Conservation (phyloP, 2,329 filamentous ascomycete genomes). For the Neofusicoccum sp. region DNA sequence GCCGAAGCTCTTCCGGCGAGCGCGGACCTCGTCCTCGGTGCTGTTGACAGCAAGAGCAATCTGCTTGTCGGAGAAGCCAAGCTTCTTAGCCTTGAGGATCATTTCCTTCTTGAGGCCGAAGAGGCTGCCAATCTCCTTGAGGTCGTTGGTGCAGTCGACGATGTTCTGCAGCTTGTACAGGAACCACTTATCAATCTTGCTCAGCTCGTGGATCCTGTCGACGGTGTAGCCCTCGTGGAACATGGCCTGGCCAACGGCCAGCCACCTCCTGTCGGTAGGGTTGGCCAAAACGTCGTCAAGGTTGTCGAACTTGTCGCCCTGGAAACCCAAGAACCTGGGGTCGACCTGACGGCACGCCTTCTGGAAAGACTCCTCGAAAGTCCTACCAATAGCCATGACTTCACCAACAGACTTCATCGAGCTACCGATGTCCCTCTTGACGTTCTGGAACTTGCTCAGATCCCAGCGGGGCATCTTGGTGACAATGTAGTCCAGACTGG, state of each 20-base stretch:
- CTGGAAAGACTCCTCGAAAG: constrained; percentile 98
- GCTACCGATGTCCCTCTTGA: constrained; percentile 94
- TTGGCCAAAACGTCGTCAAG: constrained; percentile 87
- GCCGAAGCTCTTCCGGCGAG: constrained; percentile 77
- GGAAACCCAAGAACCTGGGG: constrained; percentile 86
- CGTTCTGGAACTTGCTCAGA: constrained; percentile 97
- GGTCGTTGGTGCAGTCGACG: constrained; percentile 82
- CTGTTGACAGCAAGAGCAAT: constrained; percentile 83
- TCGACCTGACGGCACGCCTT: constrained; percentile 98
- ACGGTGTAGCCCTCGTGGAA: constrained; percentile 94
- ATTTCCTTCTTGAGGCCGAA: constrained; percentile 85
- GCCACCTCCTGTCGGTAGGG: constrained; percentile 94
- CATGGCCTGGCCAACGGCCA: constrained; percentile 97
- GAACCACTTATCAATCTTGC: constrained; percentile 99
- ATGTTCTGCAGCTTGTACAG: constrained; percentile 97
- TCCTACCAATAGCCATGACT: constrained; percentile 98
- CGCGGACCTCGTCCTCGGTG: constrained; percentile 86
- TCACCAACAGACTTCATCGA: constrained; percentile 99
- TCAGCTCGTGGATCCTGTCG: constrained; percentile 86
- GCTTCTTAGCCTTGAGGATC: constrained; percentile 88
- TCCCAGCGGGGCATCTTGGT: constrained; percentile 99
- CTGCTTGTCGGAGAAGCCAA: constrained; percentile 96
- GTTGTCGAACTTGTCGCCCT: constrained; percentile 91
- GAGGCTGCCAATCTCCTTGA: constrained; percentile 79
- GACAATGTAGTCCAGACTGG: constrained; percentile 94